phyloP scores from a whole-genome alignment of 164 flowering plant species.

The Piper betle region DNA sequence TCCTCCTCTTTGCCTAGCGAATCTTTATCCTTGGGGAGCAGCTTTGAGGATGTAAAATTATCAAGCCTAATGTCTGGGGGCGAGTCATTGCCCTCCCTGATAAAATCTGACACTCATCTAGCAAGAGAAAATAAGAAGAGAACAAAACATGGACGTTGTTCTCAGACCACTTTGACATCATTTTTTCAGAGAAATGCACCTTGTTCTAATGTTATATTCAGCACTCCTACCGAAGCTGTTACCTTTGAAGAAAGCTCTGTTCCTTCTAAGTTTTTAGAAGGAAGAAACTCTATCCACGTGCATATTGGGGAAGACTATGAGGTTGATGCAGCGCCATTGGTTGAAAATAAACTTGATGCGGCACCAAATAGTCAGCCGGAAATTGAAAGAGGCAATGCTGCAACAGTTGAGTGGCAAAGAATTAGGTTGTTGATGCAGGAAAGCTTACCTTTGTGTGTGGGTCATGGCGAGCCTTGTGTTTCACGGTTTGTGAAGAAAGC shows the following conservation, averaged over 20 bases:
- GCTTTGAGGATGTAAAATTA: conserved; percentile 9
- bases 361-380: conserved; percentile 12
- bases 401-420: conserved; percentile 77
- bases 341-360: conserved; percentile 18
- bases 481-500: conserved; percentile 75
- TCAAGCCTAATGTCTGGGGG: conserved; percentile 5
- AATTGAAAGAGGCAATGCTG: conserved; percentile 33
- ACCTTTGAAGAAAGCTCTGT: not conserved
- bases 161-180: conserved; percentile 65
- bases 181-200: conserved; percentile 49
- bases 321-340: conserved; percentile 6
- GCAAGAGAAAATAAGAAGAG: conserved; percentile 30
- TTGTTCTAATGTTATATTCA: conserved; percentile 4
- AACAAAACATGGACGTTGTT: conserved; percentile 25
- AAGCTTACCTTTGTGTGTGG: conserved; percentile 84
- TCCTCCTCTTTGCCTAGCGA: conserved; percentile 11
- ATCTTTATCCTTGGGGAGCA: conserved; percentile 3
- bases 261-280: not conserved
- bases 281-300: conserved; percentile 1
- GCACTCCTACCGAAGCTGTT: not conserved
- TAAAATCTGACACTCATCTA: conserved; percentile 1
- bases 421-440: conserved; percentile 77
- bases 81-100: conserved; percentile 4
- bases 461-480: conserved; percentile 86
- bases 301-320: conserved; percentile 6